These are phyloP conservation scores for Phytopythium litorale DNA, from an alignment of 352 stramenopile species.

Conservation along the genomic window DNA sequence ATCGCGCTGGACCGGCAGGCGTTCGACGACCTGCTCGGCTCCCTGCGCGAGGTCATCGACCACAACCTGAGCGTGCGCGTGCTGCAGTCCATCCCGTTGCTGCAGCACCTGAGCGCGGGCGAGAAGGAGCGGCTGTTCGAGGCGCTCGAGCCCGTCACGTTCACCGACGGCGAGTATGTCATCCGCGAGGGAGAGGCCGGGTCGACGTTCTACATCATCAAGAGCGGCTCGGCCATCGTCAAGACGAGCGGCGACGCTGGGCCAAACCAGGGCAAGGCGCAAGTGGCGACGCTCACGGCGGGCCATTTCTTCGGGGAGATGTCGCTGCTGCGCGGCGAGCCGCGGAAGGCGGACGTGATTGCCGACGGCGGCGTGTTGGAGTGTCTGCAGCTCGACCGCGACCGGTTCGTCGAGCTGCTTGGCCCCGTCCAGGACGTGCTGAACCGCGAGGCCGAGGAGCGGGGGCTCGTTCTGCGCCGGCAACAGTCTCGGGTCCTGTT, in stretches of 20 bases:
- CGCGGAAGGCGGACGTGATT: conserved; percentile 61
- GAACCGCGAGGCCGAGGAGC: conserved; percentile 61
- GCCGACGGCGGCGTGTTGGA: conserved; percentile 64
- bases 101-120: conserved; percentile 57
- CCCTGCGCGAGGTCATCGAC: conserved; percentile 89
- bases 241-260: conserved; percentile 34
- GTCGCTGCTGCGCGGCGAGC: conserved; percentile 59
- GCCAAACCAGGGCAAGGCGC: conserved; percentile 24
- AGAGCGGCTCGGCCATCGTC: conserved; percentile 56
- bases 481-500: conserved; percentile 42
- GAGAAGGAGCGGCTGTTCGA: conserved; percentile 66
- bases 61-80: conserved; percentile 83
- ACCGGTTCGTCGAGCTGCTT: conserved; percentile 84
- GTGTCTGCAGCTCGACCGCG: conserved; percentile 86
- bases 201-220: conserved; percentile 82
- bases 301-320: conserved; percentile 73
- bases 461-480: conserved; percentile 27
- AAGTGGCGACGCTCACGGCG: conserved; percentile 54
- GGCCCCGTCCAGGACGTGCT: conserved; percentile 70
- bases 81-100: conserved; percentile 64
- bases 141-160: conserved; percentile 44
- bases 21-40: conserved; percentile 91
- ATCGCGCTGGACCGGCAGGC: conserved; percentile 91
- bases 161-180: conserved; percentile 50
- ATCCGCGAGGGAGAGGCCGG: conserved; percentile 68